Evolutionary conservation across 1,139 yeast species (phyloP), one percentile per base, ranked within the genome.

Genomic region (Yarrowia galli): DNA sequence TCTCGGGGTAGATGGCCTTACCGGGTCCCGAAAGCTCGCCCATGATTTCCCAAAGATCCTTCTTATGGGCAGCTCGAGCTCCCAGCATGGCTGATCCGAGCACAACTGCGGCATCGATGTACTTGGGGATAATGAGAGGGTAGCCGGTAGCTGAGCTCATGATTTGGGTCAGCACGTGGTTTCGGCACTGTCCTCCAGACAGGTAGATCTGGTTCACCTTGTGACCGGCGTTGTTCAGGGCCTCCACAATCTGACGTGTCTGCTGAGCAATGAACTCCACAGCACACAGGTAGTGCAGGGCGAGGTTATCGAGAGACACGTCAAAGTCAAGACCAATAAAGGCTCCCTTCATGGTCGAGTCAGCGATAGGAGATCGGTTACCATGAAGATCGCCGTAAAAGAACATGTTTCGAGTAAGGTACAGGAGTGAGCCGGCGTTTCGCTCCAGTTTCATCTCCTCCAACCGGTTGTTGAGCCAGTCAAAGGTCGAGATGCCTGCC

Each of bases 231-330:
- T 83, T 80, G 74, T 87, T 88, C 91, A 95, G 89, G 69, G 88
- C 87, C 72, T 91, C 96, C 43, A 95, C 88, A 75, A 95, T 95
- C 75, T 95, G 99, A 75, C 98, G 86, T 0, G 98, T 93, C 80
- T 95, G 99, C 77, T 92, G 97, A 68, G 97, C 98, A 78, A 95
- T 93, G 75, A 95, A 95, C 79, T 95, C 99, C 79, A 97, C 92
- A 12, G 98, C 97, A 23, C 91, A 98, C 68, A 93, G 84, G 77
- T 95, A 95, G 73, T 87, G 89, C 70, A 92, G 79, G 0, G 98
- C 98, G 73, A 95, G 82, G 70, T 91, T 92, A 73, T 92, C 91
- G 49, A 93, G 81, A 0, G 97, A 88, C 7, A 86, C 81, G 76
- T 95, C 98, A 97, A 95, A 91, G 7, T 95, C 87, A 75, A 91